Percentiles rank a stretch among this genome's conserved stretches.
phyloP scores from a whole-genome alignment of 306 rosid species.

The Glycine tomentella region DNA sequence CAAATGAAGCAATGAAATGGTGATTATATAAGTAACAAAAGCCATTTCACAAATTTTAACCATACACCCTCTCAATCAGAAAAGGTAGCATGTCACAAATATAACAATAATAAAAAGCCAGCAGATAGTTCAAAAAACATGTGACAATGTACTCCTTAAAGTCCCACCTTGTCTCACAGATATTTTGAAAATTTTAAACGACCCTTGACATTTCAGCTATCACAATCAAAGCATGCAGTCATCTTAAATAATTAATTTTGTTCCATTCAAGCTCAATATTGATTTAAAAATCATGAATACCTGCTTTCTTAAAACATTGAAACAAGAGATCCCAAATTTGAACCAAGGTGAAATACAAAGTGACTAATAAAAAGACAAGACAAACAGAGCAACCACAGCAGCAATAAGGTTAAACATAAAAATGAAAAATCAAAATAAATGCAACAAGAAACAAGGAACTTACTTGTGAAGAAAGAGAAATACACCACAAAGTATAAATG shows the following conservation, averaged over 20 bases:
- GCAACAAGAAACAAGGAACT: constrained; percentile 39
- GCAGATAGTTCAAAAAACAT: not conserved
- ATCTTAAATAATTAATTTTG: not conserved
- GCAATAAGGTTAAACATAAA: constrained; percentile 10
- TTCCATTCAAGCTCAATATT: not conserved
- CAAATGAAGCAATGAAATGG: constrained; percentile 13
- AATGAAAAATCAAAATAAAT: constrained; percentile 24
- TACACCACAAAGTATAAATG: constrained; percentile 76
- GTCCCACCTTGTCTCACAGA: no score
- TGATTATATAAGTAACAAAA: constrained; percentile 10
- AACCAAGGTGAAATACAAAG: constrained; percentile 1
- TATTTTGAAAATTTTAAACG: not conserved
- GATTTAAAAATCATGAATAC: not conserved
- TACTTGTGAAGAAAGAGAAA: constrained; percentile 85
- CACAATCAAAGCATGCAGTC: constrained; percentile 32
- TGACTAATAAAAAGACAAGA: not conserved
- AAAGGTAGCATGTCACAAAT: not conserved
- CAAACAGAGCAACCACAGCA: not conserved
- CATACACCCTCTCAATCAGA: not conserved
- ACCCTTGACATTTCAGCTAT: not conserved
- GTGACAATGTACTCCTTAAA: no score
- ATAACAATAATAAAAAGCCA: not conserved
- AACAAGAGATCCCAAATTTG: not conserved
- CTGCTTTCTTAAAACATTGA: not conserved
- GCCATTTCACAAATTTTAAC: constrained; percentile 2